Conservation (phyloP, 768 basidiomycete genomes). For the Russula brevipes region DNA sequence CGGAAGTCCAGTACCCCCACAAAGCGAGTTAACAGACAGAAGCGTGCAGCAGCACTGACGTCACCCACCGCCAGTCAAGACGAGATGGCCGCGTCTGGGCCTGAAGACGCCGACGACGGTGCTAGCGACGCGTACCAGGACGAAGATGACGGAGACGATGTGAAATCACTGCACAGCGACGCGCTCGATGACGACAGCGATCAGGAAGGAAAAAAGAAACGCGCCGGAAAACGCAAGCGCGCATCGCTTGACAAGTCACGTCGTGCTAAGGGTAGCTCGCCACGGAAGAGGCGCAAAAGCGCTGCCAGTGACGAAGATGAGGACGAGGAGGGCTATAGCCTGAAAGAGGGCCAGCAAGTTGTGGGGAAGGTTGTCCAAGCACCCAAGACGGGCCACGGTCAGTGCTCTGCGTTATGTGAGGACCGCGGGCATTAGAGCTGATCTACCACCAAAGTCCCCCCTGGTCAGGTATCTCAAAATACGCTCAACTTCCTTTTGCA, state of each 20-base stretch:
- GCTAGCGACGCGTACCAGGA: conserved; percentile 22
- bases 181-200: conserved; percentile 34
- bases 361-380: conserved; percentile 77
- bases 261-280: conserved; percentile 19
- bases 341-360: conserved; percentile 62
- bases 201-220: conserved; percentile 12
- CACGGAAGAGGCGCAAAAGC: conserved; percentile 27
- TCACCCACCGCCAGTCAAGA: neutral
- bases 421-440: neutral
- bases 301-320: conserved; percentile 38
- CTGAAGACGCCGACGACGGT: conserved; percentile 8
- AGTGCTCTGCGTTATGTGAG: conserved; percentile 23
- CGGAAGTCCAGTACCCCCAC: neutral
- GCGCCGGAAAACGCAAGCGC: conserved; percentile 31
- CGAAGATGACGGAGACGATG: conserved; percentile 29
- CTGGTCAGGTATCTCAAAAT: conserved; percentile 83
- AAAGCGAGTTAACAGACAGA: neutral
- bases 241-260: conserved; percentile 17
- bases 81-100: conserved; percentile 3
- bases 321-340: conserved; percentile 37
- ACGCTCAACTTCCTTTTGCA: conserved; percentile 71
- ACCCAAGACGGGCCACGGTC: conserved; percentile 77
- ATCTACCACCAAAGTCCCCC: conserved; percentile 49
- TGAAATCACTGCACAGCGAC: conserved; percentile 34
- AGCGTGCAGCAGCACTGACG: neutral